Conservation (phyloP, 1,139 yeast species). For the Zygotorulaspora mrakii region DNA sequence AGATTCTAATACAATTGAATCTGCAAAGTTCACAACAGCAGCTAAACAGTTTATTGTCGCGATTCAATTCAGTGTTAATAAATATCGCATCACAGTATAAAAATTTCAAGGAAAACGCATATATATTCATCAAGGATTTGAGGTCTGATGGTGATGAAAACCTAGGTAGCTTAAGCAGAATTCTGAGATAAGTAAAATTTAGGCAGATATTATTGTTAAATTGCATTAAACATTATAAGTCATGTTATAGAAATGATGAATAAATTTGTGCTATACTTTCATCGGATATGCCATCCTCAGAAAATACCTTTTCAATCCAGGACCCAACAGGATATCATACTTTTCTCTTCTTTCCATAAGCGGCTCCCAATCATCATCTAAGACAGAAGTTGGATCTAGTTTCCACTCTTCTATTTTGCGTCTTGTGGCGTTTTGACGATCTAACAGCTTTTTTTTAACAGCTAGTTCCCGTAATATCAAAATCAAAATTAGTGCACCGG, state of each 20-base stretch:
- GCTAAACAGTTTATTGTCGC: constrained; percentile 16
- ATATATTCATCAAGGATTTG: constrained; percentile 28
- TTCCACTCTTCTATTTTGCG: constrained; percentile 17
- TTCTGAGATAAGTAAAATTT: constrained; percentile 25
- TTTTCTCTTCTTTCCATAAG: constrained; percentile 27
- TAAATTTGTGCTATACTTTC: constrained; percentile 32
- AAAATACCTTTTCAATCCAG: constrained; percentile 29
- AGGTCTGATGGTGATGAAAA: constrained; percentile 31
- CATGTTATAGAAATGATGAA: too few species aligned
- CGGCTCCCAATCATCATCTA: constrained; percentile 16
- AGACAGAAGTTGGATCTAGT: constrained; percentile 9
- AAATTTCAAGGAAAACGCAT: constrained; percentile 20
- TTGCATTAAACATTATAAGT: too few species aligned
- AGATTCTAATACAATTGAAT: constrained; percentile 30
- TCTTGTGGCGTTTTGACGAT: constrained; percentile 14
- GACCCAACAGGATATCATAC: constrained; percentile 30
- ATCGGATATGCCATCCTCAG: constrained; percentile 42
- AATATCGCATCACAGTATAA: constrained; percentile 23
- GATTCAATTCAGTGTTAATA: constrained; percentile 23
- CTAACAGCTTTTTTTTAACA: constrained; percentile 33
- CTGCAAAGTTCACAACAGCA: constrained; percentile 24
- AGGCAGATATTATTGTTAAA: too few species aligned
- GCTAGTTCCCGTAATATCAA: constrained; percentile 43
- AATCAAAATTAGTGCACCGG: constrained; percentile 38
- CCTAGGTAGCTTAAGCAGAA: constrained; percentile 25